Evolutionary conservation across 2,329 filamentous ascomycete genomes (phyloP).

Genomic region (Aspergillus sp.): DNA sequence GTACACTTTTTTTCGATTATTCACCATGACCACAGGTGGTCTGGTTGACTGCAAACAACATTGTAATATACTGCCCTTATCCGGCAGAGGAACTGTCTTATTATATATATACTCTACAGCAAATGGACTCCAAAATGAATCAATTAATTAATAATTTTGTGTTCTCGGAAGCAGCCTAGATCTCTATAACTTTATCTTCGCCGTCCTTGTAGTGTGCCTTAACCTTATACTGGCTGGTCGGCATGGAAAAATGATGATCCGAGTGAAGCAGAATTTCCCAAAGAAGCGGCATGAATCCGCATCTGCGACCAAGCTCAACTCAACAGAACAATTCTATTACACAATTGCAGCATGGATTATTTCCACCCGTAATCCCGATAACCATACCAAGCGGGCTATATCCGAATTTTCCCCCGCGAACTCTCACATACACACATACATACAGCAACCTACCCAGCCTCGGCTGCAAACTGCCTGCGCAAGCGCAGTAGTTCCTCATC

Average conservation of each 20-base stretch:
- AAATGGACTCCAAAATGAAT: conserved; percentile 11
- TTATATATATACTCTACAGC: conserved; percentile 16
- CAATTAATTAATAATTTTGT: background rate
- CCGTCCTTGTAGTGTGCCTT: background rate
- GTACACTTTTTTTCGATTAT: conserved; percentile 21
- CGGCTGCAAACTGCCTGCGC: too few relatives aligned
- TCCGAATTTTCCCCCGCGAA: background rate
- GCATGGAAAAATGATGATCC: conserved; percentile 30
- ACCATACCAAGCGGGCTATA: background rate
- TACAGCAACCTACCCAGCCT: background rate
- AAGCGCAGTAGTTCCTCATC: too few relatives aligned
- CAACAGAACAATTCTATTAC: background rate
- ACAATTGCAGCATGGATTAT: background rate
- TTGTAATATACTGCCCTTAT: conserved; percentile 35
- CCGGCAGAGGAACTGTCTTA: conserved; percentile 15
- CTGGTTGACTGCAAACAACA: conserved; percentile 23
- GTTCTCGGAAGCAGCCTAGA: background rate
- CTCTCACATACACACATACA: background rate
- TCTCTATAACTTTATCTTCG: background rate
- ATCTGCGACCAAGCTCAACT: background rate
- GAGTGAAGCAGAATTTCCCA: conserved; percentile 31
- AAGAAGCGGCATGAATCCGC: conserved; percentile 10
- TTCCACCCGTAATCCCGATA: background rate
- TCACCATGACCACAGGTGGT: conserved; percentile 23
- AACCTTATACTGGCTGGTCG: background rate